Conservation (phyloP, 257 asterid genomes). For the Jacaranda copaia region DNA sequence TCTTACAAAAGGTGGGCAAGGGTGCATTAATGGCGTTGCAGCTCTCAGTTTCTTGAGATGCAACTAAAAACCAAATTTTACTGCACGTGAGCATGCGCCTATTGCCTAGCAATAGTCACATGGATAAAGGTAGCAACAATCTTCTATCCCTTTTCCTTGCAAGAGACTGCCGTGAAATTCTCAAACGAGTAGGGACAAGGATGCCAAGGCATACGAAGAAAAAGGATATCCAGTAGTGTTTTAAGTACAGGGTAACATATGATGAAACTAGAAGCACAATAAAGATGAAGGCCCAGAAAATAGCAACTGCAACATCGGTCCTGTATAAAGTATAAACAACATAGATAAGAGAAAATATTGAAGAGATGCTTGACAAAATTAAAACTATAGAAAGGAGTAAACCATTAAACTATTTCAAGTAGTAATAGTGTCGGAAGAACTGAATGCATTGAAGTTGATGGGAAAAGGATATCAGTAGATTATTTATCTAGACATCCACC, state of each 20-base stretch:
- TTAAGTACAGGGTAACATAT: slow-evolving; percentile 60
- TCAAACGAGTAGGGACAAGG: slow-evolving; percentile 64
- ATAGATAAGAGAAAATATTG: neutral
- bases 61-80: slow-evolving; percentile 22
- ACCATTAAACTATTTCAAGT: neutral
- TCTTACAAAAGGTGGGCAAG: slow-evolving; percentile 28
- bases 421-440: neutral
- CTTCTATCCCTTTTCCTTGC: slow-evolving; percentile 75
- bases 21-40: neutral
- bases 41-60: slow-evolving; percentile 28
- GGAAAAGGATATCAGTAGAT: neutral
- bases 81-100: slow-evolving; percentile 30
- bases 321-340: slow-evolving; percentile 47
- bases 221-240: slow-evolving; percentile 64
- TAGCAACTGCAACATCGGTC: slow-evolving; percentile 69
- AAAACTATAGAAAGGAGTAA: neutral
- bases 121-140: slow-evolving; percentile 67
- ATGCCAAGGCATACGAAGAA: slow-evolving; percentile 54
- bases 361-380: slow-evolving; percentile 7
- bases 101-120: slow-evolving; percentile 37
- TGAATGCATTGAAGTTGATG: neutral
- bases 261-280: slow-evolving; percentile 60
- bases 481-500: slow-evolving; percentile 3
- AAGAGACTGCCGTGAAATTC: slow-evolving; percentile 57
- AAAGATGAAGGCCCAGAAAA: slow-evolving; percentile 56